A percentile compares a stretch with the other conserved stretches of the same genome.
These are phyloP conservation scores for Rhipidocladum racemiflorum DNA, from an alignment of 176 grass and related monocot genomes.

Conservation along the genomic window DNA sequence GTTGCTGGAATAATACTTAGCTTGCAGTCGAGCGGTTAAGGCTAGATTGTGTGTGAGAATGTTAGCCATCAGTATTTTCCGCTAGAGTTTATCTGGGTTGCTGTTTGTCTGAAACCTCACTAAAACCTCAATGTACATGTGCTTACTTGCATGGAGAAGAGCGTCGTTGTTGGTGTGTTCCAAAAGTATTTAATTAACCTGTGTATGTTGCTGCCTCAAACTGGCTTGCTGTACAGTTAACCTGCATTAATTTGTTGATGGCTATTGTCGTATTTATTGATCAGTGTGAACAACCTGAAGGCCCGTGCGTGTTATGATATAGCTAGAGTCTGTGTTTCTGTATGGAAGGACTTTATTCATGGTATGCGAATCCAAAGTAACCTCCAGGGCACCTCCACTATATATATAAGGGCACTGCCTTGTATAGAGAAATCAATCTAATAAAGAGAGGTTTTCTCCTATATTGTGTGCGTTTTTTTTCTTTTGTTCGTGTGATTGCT, in stretches of 20 bases:
- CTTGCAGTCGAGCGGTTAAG: conserved; percentile 40
- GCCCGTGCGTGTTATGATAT: too few species aligned
- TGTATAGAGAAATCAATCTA: too few species aligned
- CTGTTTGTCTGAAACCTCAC: conserved; percentile 54
- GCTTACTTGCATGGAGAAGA: conserved; percentile 52
- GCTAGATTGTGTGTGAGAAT: conserved; percentile 27
- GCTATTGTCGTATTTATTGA: neutral
- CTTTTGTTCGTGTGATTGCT: too few species aligned
- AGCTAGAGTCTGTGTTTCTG: too few species aligned
- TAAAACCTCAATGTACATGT: conserved; percentile 66
- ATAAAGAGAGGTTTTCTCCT: too few species aligned
- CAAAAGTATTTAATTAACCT: conserved; percentile 20
- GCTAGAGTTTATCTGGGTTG: conserved; percentile 42
- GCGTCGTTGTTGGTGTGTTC: conserved; percentile 33
- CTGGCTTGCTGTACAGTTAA: conserved; percentile 42
- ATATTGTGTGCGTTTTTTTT: too few species aligned
- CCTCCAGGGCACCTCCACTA: too few species aligned
- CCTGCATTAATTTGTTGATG: conserved; percentile 1
- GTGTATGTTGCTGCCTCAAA: conserved; percentile 20
- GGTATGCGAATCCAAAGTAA: too few species aligned
- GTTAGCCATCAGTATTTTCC: conserved; percentile 26
- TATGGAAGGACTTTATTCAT: too few species aligned
- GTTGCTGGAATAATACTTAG: conserved; percentile 48
- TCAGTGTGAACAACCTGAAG: neutral
- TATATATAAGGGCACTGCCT: too few species aligned